phyloP scores from a whole-genome alignment of 225 moss, liverwort and hornwort genomes.

The Antitrichia curtipendula region DNA sequence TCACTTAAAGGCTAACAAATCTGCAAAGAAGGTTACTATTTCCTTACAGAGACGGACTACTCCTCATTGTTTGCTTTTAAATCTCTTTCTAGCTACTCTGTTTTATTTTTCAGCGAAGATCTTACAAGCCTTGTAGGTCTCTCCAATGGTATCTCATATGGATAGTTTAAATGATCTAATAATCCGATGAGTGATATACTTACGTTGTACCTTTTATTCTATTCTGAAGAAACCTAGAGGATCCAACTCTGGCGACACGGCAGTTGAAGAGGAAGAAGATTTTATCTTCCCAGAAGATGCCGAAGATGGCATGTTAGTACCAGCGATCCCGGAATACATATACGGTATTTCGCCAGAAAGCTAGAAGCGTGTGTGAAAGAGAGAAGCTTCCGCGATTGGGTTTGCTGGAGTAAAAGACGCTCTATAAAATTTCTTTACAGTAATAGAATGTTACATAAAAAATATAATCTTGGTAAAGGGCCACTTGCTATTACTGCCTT shows the following conservation, averaged over 20 bases:
- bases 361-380: no score
- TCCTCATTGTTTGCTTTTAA: neutral
- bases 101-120: neutral
- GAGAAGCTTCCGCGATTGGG: no score
- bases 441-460: no score
- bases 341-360: no score
- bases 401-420: no score
- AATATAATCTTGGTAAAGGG: no score
- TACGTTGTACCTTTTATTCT: neutral
- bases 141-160: neutral
- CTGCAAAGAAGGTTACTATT: constrained; percentile 8
- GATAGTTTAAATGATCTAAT: neutral
- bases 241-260: constrained; percentile 6
- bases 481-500: no score
- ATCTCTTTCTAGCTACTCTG: neutral
- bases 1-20: constrained; percentile 15
- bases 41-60: neutral
- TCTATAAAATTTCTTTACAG: no score
- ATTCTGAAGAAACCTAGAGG: constrained; percentile 15
- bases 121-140: neutral
- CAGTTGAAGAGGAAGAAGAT: constrained; percentile 9
- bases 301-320: constrained; percentile 9
- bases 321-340: no score
- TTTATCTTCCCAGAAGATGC: neutral
- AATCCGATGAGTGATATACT: neutral